phyloP scores from a whole-genome alignment of 352 stramenopile species.

The Aphanomyces invadans region DNA sequence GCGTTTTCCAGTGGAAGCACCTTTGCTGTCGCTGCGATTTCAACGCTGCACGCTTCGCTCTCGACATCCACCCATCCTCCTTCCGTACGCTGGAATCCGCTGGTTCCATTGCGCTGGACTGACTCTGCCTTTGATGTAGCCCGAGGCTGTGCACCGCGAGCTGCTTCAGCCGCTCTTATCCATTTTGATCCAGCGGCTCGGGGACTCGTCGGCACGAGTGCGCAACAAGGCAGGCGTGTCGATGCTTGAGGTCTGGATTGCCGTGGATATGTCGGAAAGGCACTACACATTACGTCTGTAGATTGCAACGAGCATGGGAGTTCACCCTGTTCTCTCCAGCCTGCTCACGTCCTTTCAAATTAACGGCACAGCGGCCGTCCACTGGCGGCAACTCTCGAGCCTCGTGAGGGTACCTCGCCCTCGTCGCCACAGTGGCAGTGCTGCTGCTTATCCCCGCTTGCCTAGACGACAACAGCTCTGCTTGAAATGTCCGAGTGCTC shows the following conservation, averaged over 20 bases:
- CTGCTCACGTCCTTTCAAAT: not conserved
- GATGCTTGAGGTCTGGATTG: constrained; percentile 5
- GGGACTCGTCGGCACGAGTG: not conserved
- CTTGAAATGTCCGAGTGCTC: not conserved
- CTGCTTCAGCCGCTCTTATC: not conserved
- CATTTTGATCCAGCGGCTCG: constrained; percentile 1
- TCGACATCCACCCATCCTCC: no score
- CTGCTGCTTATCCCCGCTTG: no score
- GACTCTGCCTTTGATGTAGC: not conserved
- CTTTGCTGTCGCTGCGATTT: not conserved
- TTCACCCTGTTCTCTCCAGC: not conserved
- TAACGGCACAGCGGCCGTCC: not conserved
- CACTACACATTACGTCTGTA: not conserved
- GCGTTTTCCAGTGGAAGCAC: not conserved
- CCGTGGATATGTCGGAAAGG: no score
- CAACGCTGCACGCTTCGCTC: no score
- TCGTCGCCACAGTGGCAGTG: no score
- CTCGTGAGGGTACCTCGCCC: not conserved
- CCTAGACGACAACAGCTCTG: not conserved
- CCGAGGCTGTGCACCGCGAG: no score
- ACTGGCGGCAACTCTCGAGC: not conserved
- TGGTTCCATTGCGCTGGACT: not conserved
- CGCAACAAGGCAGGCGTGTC: constrained; percentile 8
- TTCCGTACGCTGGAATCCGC: no score
- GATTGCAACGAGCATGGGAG: not conserved